Conservation (phyloP, 768 basidiomycete genomes). For the Hydnomerulius pinastri region DNA sequence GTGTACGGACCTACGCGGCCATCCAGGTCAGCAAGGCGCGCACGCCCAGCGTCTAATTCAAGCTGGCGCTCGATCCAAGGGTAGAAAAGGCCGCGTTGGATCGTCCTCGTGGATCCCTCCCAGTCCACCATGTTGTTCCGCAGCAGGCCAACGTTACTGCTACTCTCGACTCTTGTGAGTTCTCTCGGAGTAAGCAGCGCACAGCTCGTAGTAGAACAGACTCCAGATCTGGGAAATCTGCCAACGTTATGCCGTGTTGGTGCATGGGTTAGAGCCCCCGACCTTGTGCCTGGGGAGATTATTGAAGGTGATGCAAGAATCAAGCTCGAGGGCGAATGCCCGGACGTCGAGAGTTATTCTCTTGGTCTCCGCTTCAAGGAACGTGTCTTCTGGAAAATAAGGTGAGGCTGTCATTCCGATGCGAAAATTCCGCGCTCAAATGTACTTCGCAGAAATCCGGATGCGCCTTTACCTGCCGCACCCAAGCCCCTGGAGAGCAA, state of each 20-base stretch:
- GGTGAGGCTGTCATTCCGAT: neutral
- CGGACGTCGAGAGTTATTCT: too few relatives aligned
- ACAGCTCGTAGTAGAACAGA: neutral
- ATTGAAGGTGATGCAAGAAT: too few relatives aligned
- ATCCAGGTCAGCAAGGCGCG: too few relatives aligned
- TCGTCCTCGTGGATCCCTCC: neutral
- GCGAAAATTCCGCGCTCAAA: neutral
- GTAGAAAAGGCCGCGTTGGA: neutral
- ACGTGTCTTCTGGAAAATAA: neutral
- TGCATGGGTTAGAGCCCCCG: neutral
- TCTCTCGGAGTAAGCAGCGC: neutral
- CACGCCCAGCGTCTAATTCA: neutral
- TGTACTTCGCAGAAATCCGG: neutral
- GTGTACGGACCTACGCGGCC: too few relatives aligned
- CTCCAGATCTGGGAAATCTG: neutral
- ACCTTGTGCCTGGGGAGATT: neutral
- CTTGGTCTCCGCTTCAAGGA: constrained; percentile 15
- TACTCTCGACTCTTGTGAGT: neutral
- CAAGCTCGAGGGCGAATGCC: too few relatives aligned
- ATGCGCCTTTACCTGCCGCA: neutral
- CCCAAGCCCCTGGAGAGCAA: neutral
- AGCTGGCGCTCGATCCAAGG: neutral
- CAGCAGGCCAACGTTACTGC: neutral
- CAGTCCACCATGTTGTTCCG: neutral
- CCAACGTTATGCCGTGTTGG: neutral